Evolutionary conservation across 306 rosid genomes (phyloP), one percentile per base, ranked within the genome.

Genomic region (Styphnolobium japonicum): DNA sequence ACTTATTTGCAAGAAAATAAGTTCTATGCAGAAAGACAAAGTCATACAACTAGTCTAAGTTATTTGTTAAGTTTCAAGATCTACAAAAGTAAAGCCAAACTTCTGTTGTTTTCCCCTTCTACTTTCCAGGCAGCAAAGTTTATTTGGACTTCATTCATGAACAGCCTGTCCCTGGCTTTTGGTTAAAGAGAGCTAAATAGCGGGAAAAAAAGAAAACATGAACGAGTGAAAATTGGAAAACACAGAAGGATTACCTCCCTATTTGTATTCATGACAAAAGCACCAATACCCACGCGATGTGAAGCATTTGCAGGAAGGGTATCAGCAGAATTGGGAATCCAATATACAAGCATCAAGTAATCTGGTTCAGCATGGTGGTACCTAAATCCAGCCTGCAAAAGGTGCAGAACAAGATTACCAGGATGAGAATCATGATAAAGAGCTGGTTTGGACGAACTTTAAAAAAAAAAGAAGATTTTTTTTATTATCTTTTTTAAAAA

Each of bases 311-410:
- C 84, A 7, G 98, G 98, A 75, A 92, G 51, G 55, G 45, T 77
- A 67, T 89, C 87, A 6, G 64, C 68, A 61, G 90, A 81, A 80
- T 84, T 78, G 45, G 97, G 86, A 67, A 94, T 78, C 98, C 96
- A 92, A 39, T 27, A 25, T 4, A 89, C 94, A 22, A 94, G 94
- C 97, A 94, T 94, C 81, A 94, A 36, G 86, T 94, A 89, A 69
- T 94, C 87, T 33, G 86, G 39, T 71, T 94, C 98, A 9, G 98
- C 96, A 85, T 94, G 97, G 78, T 94, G 98, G 73, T 90, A 92
- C 49, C 80, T 71, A 67, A 92, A 94, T 66, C 97, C 98, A 85
- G 88, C 90, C 97, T 94, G 67, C 70, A 88, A 80, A 69, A 40
- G 11, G 7, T 3, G 27, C 29, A 66, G 4, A 61, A 43, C 2